Evolutionary conservation across 345 rosid genomes (phyloP).

Genomic region (Bretschneidera sinensis): DNA sequence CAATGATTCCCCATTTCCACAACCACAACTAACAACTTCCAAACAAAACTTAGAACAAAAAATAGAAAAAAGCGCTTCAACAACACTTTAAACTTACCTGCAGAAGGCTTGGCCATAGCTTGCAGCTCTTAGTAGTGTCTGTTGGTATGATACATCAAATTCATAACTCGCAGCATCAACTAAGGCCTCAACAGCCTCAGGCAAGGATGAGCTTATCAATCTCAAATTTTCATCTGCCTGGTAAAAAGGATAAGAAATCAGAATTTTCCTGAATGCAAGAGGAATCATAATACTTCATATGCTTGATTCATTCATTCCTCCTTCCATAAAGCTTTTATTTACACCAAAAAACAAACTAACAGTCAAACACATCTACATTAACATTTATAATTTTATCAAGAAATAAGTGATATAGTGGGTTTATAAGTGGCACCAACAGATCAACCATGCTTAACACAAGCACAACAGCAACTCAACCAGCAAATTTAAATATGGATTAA

Average conservation of each 20-base stretch:
- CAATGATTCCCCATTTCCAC: not conserved
- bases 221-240: slow-evolving; percentile 99
- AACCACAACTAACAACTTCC: not conserved
- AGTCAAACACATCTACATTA: too few species aligned
- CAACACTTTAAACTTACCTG: slow-evolving; percentile 49
- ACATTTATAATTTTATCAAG: too few species aligned
- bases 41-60: not conserved
- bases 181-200: slow-evolving; percentile 94
- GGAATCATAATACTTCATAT: not conserved
- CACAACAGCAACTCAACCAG: not conserved
- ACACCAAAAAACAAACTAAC: not conserved
- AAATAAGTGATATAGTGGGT: too few species aligned
- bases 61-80: slow-evolving; percentile 3
- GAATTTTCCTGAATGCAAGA: slow-evolving; percentile 7
- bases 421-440: not conserved
- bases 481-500: not conserved
- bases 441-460: not conserved
- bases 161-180: slow-evolving; percentile 96
- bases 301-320: not conserved
- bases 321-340: not conserved
- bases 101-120: slow-evolving; percentile 99
- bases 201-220: slow-evolving; percentile 75
- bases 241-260: slow-evolving; percentile 16
- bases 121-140: slow-evolving; percentile 85
- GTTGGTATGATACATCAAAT: slow-evolving; percentile 74